Evolutionary conservation across 2,329 filamentous ascomycete genomes (phyloP), one percentile per base, ranked within the genome.

Genomic region (Albifimbria verrucaria): DNA sequence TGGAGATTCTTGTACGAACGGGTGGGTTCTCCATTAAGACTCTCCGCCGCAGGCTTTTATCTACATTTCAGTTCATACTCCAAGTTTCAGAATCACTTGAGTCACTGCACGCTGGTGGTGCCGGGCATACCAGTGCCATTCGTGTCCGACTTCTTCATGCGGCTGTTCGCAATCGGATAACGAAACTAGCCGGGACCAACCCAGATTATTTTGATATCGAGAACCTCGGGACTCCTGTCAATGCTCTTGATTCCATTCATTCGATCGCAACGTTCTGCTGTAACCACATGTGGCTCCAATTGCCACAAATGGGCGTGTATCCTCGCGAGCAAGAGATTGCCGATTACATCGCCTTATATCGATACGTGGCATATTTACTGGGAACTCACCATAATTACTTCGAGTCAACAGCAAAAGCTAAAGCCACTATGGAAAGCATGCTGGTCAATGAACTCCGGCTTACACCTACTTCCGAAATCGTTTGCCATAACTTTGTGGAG

Each of bases 81-180:
- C 82, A 88, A 58, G 85, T 83, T 53, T 87, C 83, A 2, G 72
- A 76, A 42, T 82, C 77, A 0, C 59, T 86, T 1, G 76, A 81
- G 17, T 76, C 75, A 2, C 79, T 89, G 54, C 73, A 83, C 53
- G 85, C 84, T 1, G 83, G 82, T 0, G 85, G 86, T 2, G 78
- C 77, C 6, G 86, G 85, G 2, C 82, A 83, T 52, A 74, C 76
- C 2, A 82, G 83, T 2, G 81, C 82, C 1, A 72, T 89, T 12
- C 78, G 85, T 2, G 86, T 89, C 4, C 79, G 86, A 12, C 71
- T 89, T 1, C 74, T 89, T 5, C 86, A 89, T 59, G 79, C 85
- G 0, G 79, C 82, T 1, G 86, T 89, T 7, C 77, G 86, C 4
- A 72, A 80, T 51, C 78, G 83, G 12, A 88, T 89, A 52, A 70